Percentiles rank a stretch among this genome's conserved stretches.
Evolutionary conservation across 192 early-diverging fungal species (phyloP).

Genomic region (Fimicolochytrium jonesii): DNA sequence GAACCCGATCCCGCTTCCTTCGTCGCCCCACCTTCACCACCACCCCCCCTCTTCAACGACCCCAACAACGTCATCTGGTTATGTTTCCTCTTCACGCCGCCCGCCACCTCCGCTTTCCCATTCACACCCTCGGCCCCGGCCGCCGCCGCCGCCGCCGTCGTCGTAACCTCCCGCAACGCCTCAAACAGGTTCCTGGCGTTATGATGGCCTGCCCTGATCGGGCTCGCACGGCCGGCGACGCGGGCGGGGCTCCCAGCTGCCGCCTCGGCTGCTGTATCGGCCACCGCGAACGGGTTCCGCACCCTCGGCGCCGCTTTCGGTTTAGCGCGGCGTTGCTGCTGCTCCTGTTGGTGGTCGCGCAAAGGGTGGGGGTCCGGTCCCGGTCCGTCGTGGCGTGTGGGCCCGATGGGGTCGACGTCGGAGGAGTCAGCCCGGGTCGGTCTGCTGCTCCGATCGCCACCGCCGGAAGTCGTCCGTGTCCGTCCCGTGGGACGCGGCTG

Average conservation of each 20-base stretch:
- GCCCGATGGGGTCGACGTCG: not conserved
- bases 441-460: not conserved
- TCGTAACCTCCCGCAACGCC: not conserved
- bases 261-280: not conserved
- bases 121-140: not conserved
- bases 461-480: not conserved
- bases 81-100: not conserved
- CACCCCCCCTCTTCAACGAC: no score
- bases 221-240: not conserved
- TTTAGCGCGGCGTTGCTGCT: not conserved
- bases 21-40: no score
- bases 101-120: not conserved
- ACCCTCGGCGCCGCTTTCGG: not conserved
- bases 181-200: not conserved
- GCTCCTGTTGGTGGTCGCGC: not conserved
- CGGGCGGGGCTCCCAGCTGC: not conserved
- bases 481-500: not conserved
- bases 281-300: conserved; percentile 1
- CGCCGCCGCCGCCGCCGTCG: not conserved
- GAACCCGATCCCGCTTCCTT: no score
- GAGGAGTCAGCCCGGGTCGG: not conserved
- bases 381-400: not conserved
- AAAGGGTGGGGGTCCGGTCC: not conserved
- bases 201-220: no score
- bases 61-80: not conserved